Evolutionary conservation across 345 rosid species (phyloP), one percentile per base, ranked within the genome.

Genomic region (Brassica carinata): DNA sequence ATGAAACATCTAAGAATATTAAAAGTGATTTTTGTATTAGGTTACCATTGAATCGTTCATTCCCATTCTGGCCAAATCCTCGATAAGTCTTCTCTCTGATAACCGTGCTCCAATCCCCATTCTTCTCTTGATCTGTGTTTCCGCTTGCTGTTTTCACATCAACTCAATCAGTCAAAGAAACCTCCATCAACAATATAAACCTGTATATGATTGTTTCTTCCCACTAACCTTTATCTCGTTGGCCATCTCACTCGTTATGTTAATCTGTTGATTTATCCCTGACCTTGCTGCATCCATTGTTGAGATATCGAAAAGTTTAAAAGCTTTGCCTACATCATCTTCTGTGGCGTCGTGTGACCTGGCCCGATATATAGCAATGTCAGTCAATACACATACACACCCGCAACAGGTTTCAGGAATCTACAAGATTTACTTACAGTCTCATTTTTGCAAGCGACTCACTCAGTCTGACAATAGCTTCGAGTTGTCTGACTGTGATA

Each of bases 281-380:
- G 97, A 96, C 9, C 93, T 86, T 71, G 98, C 98, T 10, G 98
- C 98, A 83, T 96, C 99, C 88, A 96, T 88, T n/a, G 99, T 93
- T 74, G 99, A 90, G 69, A 91, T 90, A 76, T 88, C 92, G 77
- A 92, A 93, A 79, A 93, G 97, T 34, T 92, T 92, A 65, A 89
- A 87, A 75, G 98, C 99, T 85, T 92, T 94, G 70, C 85, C 83
- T 73, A 96, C 99, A 64, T 96, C 93, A 38, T 87, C 85, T 86
- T 89, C 95, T 18, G 92, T 90, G 27, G 99, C 98, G 70, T 90
- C 85, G 63, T 91, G 92, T 65, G 97, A 93, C 88, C 98, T 91
- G 67, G 5, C 26, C 61, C n/a, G n/a, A n/a, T 62, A 63, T 59
- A 67, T 17, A 77, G 58, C 7, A 72, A 40, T 67, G 77, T 72